These are phyloP conservation scores for Boechera divaricarpa DNA, from an alignment of 345 rosid species.

Conservation along the genomic window DNA sequence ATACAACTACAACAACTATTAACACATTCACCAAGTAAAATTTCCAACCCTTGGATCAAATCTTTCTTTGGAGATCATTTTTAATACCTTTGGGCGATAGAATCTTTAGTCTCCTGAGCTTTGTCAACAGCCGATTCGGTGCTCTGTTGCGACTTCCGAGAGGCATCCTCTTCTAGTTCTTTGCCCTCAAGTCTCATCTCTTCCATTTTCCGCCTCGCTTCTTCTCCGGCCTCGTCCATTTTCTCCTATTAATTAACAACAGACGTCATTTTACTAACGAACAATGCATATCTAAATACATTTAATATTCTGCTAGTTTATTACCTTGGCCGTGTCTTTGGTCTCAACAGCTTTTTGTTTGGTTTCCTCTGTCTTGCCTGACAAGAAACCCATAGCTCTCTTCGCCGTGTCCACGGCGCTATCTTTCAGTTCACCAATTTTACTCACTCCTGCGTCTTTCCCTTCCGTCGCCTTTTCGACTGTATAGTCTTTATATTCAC, in stretches of 20 bases:
- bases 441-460: slow-evolving; percentile 47
- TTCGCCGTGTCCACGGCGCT: slow-evolving; percentile 62
- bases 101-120: slow-evolving; percentile 30
- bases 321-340: slow-evolving; percentile 53
- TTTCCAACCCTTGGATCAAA: background rate
- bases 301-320: background rate
- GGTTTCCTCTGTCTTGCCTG: slow-evolving; percentile 63
- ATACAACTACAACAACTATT: background rate
- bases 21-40: background rate
- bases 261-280: slow-evolving; percentile 35
- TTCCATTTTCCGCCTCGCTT: slow-evolving; percentile 58
- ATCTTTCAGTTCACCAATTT: slow-evolving; percentile 54
- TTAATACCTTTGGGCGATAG: slow-evolving; percentile 5
- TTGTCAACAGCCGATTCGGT: slow-evolving; percentile 48
- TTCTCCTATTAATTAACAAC: slow-evolving; percentile 46
- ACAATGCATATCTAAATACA: background rate
- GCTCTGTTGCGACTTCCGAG: slow-evolving; percentile 45
- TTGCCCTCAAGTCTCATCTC: slow-evolving; percentile 55
- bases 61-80: background rate
- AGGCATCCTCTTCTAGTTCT: slow-evolving; percentile 46
- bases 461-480: slow-evolving; percentile 46
- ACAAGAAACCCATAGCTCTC: slow-evolving; percentile 59
- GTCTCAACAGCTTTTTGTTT: slow-evolving; percentile 59
- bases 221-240: slow-evolving; percentile 57
- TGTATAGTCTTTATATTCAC: slow-evolving; percentile 33